Base-by-base conservation (phyloP, 2,329 filamentous ascomycete species). In the Xylariales sp. region DNA sequence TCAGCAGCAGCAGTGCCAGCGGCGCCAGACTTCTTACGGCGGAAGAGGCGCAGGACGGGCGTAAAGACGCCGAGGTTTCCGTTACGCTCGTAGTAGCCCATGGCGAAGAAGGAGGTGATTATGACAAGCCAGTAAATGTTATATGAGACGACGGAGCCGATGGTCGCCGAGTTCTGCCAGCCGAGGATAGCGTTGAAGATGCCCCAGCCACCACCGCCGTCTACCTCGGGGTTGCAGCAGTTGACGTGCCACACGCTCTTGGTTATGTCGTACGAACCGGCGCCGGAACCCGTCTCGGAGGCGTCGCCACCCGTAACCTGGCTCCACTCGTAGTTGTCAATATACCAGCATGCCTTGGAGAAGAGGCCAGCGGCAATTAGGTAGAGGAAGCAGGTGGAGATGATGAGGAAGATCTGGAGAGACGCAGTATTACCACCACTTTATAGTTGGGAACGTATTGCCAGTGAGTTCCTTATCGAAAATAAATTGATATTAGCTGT, bases 101-200 rank as follows among this genome's bases (percentile, higher is more conserved):
- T 72, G 24, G 66, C 48, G 12, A 78, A 43, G 55, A 91, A 86
- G 5, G 71, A 73, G 13, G 70, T 43, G 40, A 89, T 88, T 47
- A 88, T 72, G 7, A 68, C 69, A 36, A 93, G 63, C 89, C 88
- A 95, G 67, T 95, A 95, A 13, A 91, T 41, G 57, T 93, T 94
- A 66, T 95, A 95, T 1, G 85, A 81, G 45, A 95, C 80, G 46
- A 95, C 84, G 1, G 86, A 90, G 36, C 88, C 88, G 52, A 91
- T 89, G 2, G 88, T 94, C 5, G 86, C 89, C 11, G 85, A 88
- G 66, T 95, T 95, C 43, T 81, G 76, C 89, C 89, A 95, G 41
- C 89, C 88, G 10, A 95, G 70, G 37, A 95, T 72, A 41, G 86
- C 81, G 52, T 94, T 91, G 70, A 95, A 88, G 48, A 95, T 80